Evolutionary conservation across 2,329 filamentous ascomycete genomes (phyloP), one percentile per base, ranked within the genome.

Genomic region (Colletotrichum ledebouriae): DNA sequence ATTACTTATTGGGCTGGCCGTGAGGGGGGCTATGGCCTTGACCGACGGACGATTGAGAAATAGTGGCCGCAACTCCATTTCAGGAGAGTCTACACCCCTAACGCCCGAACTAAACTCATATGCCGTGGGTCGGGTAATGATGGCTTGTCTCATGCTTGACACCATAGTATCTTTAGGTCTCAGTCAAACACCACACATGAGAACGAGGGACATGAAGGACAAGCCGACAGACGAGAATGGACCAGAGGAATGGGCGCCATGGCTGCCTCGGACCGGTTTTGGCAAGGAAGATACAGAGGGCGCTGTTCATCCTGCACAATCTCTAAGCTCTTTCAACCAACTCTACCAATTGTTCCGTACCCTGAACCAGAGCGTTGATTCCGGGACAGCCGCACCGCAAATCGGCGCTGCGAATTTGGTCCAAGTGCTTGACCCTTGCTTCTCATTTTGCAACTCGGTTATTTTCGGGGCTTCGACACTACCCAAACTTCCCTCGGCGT

Each of bases 201-300:
- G 78, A 10, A 79, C 81, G 13, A 84, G 87, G 59, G 75, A 87
- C 29, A 76, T 81, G n/a, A 76, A 78, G 42, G 75, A 76, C 58
- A 67, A 83, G 34, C 84, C 84, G 3, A 79, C 91, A 2, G 83
- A 87, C 29, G 89, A 92, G 75, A 89, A 92, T 72, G 89, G 89
- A 1, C 79, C 90, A 20, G 91, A 93, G 73, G 90, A 93, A 78
- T 93, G 91, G 91, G 88, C 91, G 71, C 88, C 89, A 1, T 94
- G 91, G 91, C 82, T 83, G 17, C 86, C 89, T 29, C 82, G 83
- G 67, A 72, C 75, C 4, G 79, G 77, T 3, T 81, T 82, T 56
- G 79, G 79, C 4, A 50, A 67, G 56, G 50, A 59, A 15, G 33
- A 63, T 61, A 29, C 42, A 34, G 56, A 64, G 25, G 63, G 57